Evolutionary conservation across 2,329 filamentous ascomycete genomes (phyloP), one percentile per base, ranked within the genome.

Genomic region (Cryoendolithus antarcticus): DNA sequence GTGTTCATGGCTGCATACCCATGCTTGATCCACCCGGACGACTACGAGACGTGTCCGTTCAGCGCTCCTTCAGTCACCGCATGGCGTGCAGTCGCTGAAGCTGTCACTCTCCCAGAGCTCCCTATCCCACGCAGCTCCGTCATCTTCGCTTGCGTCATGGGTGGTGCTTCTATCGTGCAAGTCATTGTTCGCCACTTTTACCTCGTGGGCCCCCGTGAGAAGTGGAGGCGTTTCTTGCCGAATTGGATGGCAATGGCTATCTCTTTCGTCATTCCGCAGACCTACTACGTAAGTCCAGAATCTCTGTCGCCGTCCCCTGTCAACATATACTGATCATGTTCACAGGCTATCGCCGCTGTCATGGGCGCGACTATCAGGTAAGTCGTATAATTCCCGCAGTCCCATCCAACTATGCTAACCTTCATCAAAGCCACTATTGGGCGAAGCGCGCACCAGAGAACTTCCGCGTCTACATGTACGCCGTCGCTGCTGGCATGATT

Each of bases 1-100:
- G 68, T 80, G 39, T 80, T 80, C 62, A 69, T 72, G 43, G 65
- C 67, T 1, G 77, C 77, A 1, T 81, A 81, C 54, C 76, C 76
- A 1, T 81, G 77, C 53, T 69, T 73, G 50, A 68, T 72, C 50
- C 61, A 69, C 39, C 46, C 58, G 8, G 53, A 60, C 0, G 61
- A 69, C 40, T 60, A 66, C 3, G 60, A 51, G 8, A 21, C 19
- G 19, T 80, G 77, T 54, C 57, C 69, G 34, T 81, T 81, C 59
- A 51, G 57, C 5, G 72, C 72, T 2, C 77, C 77, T 4, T 76
- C 74, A 2, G 75, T 80, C 8, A 61, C 69, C 0, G 75, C 77
- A 1, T 81, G 76, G 75, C 64, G 69, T 30, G 76, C 77, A 8
- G 73, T 79, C 7, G 75, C 77, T 2, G 58, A 69, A 43, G 74